phyloP scores from a whole-genome alignment of 768 basidiomycete genomes.

The Butyriboletus loyo region DNA sequence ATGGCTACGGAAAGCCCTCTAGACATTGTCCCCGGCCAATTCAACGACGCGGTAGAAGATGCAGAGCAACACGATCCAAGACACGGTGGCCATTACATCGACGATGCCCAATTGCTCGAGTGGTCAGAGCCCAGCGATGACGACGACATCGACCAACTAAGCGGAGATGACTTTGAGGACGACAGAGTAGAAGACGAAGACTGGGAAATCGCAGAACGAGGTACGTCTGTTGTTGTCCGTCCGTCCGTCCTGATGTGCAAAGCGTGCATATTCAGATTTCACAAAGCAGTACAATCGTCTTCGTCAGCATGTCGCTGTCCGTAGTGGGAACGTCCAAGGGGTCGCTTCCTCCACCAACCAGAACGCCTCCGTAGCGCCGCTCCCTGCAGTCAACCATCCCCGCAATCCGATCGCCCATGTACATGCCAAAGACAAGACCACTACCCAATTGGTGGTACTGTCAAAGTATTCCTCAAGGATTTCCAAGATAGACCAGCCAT shows the following conservation, averaged over 20 bases:
- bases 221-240: conserved; percentile 36
- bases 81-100: conserved; percentile 43
- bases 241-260: neutral
- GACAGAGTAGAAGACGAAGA: conserved; percentile 80
- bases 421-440: conserved; percentile 53
- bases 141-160: conserved; percentile 29
- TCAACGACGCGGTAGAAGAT: conserved; percentile 55
- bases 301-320: conserved; percentile 84
- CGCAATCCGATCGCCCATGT: conserved; percentile 29
- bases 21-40: conserved; percentile 49
- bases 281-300: conserved; percentile 98
- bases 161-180: conserved; percentile 53
- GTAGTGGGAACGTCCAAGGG: conserved; percentile 66
- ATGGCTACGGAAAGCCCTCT: conserved; percentile 22
- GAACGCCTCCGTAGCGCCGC: conserved; percentile 50
- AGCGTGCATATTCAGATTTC: conserved; percentile 62
- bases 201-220: conserved; percentile 83
- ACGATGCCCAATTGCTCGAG: conserved; percentile 33
- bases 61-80: conserved; percentile 10
- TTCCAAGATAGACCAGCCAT: conserved; percentile 72
- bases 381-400: conserved; percentile 74
- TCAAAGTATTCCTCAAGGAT: conserved; percentile 76
- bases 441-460: conserved; percentile 70
- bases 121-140: conserved; percentile 31
- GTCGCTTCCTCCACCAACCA: conserved; percentile 50